These are phyloP conservation scores for Pseudonectria buxi DNA, from an alignment of 2,329 filamentous ascomycete species.

Conservation along the genomic window DNA sequence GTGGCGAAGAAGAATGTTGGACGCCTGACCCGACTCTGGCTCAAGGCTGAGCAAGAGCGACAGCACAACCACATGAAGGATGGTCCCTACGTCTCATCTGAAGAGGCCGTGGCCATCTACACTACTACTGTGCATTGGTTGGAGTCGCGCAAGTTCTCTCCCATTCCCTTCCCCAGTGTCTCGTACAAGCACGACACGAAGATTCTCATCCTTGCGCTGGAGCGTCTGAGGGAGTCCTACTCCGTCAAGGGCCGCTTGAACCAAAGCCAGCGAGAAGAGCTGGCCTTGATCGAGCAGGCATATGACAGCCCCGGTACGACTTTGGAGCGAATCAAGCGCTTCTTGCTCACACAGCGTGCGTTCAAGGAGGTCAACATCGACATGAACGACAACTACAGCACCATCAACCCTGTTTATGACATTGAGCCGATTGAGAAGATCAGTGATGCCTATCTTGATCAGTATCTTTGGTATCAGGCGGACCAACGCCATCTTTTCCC, in stretches of 20 bases:
- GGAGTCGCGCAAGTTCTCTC: constrained; percentile 95
- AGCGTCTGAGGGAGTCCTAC: constrained; percentile 89
- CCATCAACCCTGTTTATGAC: constrained; percentile 98
- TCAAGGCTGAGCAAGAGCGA: constrained; percentile 96
- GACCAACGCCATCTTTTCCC: constrained; percentile 96
- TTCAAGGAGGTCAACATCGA: constrained; percentile 99
- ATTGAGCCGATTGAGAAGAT: constrained; percentile 99
- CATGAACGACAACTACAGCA: constrained; percentile 99
- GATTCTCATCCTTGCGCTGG: constrained; percentile 90
- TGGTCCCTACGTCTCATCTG: constrained; percentile 94
- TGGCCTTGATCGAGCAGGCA: constrained; percentile 94
- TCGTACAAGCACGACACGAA: constrained; percentile 99
- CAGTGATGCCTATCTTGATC: constrained; percentile 95
- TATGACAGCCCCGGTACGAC: constrained; percentile 98
- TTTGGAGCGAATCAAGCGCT: constrained; percentile 91
- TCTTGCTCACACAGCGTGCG: constrained; percentile 90
- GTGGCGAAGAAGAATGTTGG: constrained; percentile 99
- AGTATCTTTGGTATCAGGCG: constrained; percentile 98
- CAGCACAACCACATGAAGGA: constrained; percentile 99
- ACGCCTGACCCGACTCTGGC: constrained; percentile 87
- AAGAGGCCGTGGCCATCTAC: constrained; percentile 97
- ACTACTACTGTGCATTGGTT: constrained; percentile 99
- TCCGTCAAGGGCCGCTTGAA: constrained; percentile 96
- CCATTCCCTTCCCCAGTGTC: constrained; percentile 96
- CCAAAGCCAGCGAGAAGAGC: constrained; percentile 93